Percentiles rank a stretch among this genome's conserved stretches.
These are phyloP conservation scores for Castanea sativa DNA, from an alignment of 306 rosid genomes.

Conservation along the genomic window DNA sequence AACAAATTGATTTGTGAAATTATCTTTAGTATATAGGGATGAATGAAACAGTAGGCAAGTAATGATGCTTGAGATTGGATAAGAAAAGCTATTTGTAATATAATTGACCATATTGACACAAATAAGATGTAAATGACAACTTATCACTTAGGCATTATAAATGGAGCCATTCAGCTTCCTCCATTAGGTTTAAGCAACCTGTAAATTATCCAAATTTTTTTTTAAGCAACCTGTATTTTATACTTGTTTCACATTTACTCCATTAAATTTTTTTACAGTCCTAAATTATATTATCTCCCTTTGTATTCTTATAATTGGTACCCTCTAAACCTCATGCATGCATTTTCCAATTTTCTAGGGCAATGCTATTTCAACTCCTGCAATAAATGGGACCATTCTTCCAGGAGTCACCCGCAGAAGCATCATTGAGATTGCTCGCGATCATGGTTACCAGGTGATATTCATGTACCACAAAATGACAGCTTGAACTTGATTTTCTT, in stretches of 20 bases:
- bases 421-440: slow-evolving; percentile 70
- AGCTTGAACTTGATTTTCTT: not conserved
- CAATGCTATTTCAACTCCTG: slow-evolving; percentile 66
- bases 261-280: not conserved
- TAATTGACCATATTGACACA: not conserved
- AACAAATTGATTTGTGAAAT: not conserved
- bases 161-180: not conserved
- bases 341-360: slow-evolving; percentile 39
- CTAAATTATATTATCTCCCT: not conserved
- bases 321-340: not conserved
- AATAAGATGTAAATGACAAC: not conserved
- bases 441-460: slow-evolving; percentile 71
- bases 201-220: no score
- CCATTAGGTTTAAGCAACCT: not conserved
- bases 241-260: not conserved
- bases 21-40: not conserved
- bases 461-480: not conserved
- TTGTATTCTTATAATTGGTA: not conserved
- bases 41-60: not conserved
- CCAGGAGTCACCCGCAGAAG: slow-evolving; percentile 78
- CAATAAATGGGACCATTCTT: slow-evolving; percentile 71
- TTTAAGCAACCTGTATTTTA: not conserved
- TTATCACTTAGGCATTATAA: not conserved
- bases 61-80: not conserved
- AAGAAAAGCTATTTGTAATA: not conserved